Evolutionary conservation across 2,329 filamentous ascomycete species (phyloP), one percentile per base, ranked within the genome.

Genomic region (Kalaharituber pfeilii): DNA sequence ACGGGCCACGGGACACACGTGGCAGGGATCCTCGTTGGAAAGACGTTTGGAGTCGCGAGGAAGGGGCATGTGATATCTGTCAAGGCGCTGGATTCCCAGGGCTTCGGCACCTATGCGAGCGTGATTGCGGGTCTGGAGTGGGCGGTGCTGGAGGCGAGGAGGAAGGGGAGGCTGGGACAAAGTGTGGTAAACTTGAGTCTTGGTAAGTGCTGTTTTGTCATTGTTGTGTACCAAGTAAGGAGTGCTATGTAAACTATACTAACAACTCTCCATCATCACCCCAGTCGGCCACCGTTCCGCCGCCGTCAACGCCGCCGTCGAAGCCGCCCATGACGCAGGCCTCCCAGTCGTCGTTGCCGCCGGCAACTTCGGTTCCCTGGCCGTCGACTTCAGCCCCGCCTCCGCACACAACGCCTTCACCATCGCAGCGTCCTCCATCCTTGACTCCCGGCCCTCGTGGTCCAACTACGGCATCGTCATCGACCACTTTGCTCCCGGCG

Each of bases 181-280:
- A 49, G 74, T 54, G 73, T 80, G 61, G 74, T 80, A 71, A 80
- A 79, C 71, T 77, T 80, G 75, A 80, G 77, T 3, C 71, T 80
- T 20, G 76, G 76, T 55, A 26, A 39, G 53, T 53, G 30, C n/a
- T 9, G 30, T 36, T 36, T 36, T 36, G 9, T n/a, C n/a, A n/a
- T n/a, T n/a, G n/a, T n/a, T n/a, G n/a, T n/a, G n/a, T n/a, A n/a
- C n/a, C n/a, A n/a, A n/a, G n/a, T n/a, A n/a, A n/a, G n/a, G n/a
- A n/a, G n/a, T n/a, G n/a, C n/a, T n/a, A n/a, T n/a, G n/a, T n/a
- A n/a, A n/a, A n/a, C n/a, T n/a, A n/a, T n/a, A n/a, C n/a, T n/a
- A n/a, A n/a, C n/a, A n/a, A n/a, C n/a, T n/a, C n/a, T n/a, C n/a
- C n/a, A n/a, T n/a, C n/a, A n/a, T n/a, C n/a, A n/a, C n/a, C n/a